phyloP scores from a whole-genome alignment of 305 asterid genomes.

The Caryopteris hybrid region DNA sequence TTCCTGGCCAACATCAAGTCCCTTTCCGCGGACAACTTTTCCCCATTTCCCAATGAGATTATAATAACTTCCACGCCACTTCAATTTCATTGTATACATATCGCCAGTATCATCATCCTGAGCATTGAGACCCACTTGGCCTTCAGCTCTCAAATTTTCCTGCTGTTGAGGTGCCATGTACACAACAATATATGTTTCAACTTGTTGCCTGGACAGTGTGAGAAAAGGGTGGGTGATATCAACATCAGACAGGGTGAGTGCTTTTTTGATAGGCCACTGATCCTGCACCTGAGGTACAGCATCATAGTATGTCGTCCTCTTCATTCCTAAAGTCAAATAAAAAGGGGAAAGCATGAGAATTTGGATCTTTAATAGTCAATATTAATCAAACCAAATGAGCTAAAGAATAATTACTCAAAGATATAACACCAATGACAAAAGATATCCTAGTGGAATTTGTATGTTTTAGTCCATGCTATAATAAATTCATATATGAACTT shows the following conservation, averaged over 20 bases:
- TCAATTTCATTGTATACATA: slow-evolving; percentile 38
- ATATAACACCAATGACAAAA: background rate
- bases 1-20: slow-evolving; percentile 50
- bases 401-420: background rate
- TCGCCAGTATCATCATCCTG: slow-evolving; percentile 51
- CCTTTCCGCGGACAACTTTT: slow-evolving; percentile 48
- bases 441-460: background rate
- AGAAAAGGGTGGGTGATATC: slow-evolving; percentile 55
- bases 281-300: slow-evolving; percentile 34
- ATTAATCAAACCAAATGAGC: background rate
- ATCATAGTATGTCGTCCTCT: slow-evolving; percentile 35
- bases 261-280: slow-evolving; percentile 49
- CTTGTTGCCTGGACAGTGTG: slow-evolving; percentile 47
- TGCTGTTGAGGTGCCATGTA: slow-evolving; percentile 47
- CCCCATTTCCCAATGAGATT: slow-evolving; percentile 54
- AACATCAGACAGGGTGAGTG: slow-evolving; percentile 49
- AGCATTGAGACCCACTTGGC: slow-evolving; percentile 45
- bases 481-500: background rate
- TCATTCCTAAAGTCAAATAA: slow-evolving; percentile 29
- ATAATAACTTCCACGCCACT: slow-evolving; percentile 50
- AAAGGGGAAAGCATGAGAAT: slow-evolving; percentile 14
- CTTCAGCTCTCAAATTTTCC: slow-evolving; percentile 37
- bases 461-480: background rate
- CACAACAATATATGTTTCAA: slow-evolving; percentile 36
- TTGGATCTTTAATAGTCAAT: background rate